These are phyloP conservation scores for Escallonia rubra DNA, from an alignment of 129 eudicot species.

Conservation along the genomic window DNA sequence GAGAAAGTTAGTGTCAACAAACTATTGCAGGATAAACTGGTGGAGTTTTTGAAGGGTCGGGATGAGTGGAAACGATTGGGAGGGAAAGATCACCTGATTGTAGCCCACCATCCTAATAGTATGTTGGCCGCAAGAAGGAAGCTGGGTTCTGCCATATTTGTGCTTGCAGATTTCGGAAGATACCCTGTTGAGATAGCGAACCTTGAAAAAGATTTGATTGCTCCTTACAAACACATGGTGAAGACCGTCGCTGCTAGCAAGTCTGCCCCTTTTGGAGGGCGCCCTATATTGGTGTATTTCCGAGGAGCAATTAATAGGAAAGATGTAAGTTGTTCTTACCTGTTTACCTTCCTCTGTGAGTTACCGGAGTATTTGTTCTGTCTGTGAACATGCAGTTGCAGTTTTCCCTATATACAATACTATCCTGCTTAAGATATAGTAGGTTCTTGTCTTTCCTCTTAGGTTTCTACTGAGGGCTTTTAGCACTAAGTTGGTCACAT, in stretches of 20 bases:
- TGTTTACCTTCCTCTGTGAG: background rate
- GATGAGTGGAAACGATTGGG: constrained; percentile 66
- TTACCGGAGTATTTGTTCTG: background rate
- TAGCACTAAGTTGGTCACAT: background rate
- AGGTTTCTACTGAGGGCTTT: background rate
- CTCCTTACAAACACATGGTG: constrained; percentile 92
- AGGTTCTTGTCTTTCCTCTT: no score
- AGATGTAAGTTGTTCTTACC: constrained; percentile 58
- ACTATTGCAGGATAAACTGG: constrained; percentile 63
- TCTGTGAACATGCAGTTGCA: background rate
- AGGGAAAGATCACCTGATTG: constrained; percentile 81
- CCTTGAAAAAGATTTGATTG: constrained; percentile 78
- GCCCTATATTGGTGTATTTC: constrained; percentile 73
- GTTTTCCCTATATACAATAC: no score
- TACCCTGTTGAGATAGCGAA: constrained; percentile 60
- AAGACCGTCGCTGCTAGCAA: constrained; percentile 35
- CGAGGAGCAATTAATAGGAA: constrained; percentile 93
- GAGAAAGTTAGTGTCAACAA: constrained; percentile 43
- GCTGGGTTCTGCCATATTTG: constrained; percentile 75
- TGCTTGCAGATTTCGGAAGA: constrained; percentile 95
- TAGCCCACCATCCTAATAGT: constrained; percentile 94
- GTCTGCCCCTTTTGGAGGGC: constrained; percentile 52
- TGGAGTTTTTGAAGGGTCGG: constrained; percentile 48
- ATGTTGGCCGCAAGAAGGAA: constrained; percentile 68
- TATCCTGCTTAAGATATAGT: no score